These are phyloP conservation scores for Alternaria ventricosa DNA, from an alignment of 2,329 filamentous ascomycete species.

Conservation along the genomic window DNA sequence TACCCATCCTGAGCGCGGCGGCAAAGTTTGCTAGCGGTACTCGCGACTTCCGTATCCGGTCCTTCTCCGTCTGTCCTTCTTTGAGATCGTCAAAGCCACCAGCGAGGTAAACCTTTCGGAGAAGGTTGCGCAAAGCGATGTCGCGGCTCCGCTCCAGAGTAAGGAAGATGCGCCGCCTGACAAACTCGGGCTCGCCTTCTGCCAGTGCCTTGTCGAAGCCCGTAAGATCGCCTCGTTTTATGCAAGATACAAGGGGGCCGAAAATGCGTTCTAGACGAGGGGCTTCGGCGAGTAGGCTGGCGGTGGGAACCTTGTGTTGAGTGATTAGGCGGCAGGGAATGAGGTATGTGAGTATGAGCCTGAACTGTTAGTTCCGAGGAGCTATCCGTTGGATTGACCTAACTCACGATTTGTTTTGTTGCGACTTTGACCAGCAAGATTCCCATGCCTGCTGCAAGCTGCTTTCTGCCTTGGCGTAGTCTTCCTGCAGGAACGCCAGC, in stretches of 20 bases:
- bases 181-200: slow-evolving; percentile 87
- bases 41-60: slow-evolving; percentile 72
- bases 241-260: slow-evolving; percentile 76
- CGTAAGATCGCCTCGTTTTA: slow-evolving; percentile 80
- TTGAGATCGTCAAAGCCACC: slow-evolving; percentile 80
- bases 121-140: slow-evolving; percentile 86
- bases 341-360: slow-evolving; percentile 90
- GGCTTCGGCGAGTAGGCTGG: slow-evolving; percentile 73
- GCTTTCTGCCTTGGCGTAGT: slow-evolving; percentile 69
- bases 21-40: slow-evolving; percentile 84
- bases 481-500: slow-evolving; percentile 91
- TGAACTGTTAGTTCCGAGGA: slow-evolving; percentile 47
- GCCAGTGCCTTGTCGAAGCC: slow-evolving; percentile 84
- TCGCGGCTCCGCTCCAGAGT: slow-evolving; percentile 92
- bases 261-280: slow-evolving; percentile 81
- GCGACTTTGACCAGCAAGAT: slow-evolving; percentile 76
- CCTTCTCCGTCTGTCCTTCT: slow-evolving; percentile 66
- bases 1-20: slow-evolving; percentile 79
- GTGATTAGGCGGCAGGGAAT: slow-evolving; percentile 93
- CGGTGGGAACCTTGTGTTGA: slow-evolving; percentile 79
- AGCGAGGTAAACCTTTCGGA: slow-evolving; percentile 87
- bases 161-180: slow-evolving; percentile 90
- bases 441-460: slow-evolving; percentile 79
- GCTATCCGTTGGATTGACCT: slow-evolving; percentile 35
- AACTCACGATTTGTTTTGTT: slow-evolving; percentile 76